phyloP scores from a whole-genome alignment of 2,329 filamentous ascomycete genomes.

The Dissoconium aciculare region DNA sequence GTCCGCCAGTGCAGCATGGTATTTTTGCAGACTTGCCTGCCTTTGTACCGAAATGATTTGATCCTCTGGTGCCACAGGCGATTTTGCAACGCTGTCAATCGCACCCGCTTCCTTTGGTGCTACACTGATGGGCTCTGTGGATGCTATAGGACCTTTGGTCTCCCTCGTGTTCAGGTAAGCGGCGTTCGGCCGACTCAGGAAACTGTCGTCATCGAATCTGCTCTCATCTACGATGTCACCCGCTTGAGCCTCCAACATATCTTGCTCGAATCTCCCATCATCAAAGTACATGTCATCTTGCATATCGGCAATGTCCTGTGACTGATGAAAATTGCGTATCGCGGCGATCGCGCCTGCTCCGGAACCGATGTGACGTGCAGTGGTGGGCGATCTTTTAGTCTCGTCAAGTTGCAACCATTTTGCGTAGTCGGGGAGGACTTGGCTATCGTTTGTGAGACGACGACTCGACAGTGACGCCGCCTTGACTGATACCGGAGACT shows the following conservation, averaged over 20 bases:
- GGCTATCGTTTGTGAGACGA: too few relatives aligned
- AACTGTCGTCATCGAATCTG: slow-evolving; percentile 23
- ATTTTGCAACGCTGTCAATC: slow-evolving; percentile 33
- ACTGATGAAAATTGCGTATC: too few relatives aligned
- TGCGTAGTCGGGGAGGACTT: too few relatives aligned
- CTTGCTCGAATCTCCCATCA: slow-evolving; percentile 22
- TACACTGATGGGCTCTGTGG: slow-evolving; percentile 13
- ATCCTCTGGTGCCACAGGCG: slow-evolving; percentile 31
- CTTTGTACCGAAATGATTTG: slow-evolving; percentile 26
- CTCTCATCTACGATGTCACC: slow-evolving; percentile 20
- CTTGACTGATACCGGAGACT: too few relatives aligned
- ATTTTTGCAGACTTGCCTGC: slow-evolving; percentile 49
- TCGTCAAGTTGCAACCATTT: too few relatives aligned
- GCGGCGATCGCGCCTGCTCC: too few relatives aligned
- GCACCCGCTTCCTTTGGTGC: slow-evolving; percentile 21
- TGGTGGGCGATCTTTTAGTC: too few relatives aligned
- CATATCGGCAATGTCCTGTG: slow-evolving; percentile 3
- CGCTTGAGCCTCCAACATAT: slow-evolving; percentile 12
- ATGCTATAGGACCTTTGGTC: background rate
- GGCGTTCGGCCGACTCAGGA: slow-evolving; percentile 11
- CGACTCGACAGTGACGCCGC: too few relatives aligned
- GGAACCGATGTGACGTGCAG: background rate
- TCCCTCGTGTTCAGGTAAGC: background rate
- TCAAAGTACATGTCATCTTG: slow-evolving; percentile 25
- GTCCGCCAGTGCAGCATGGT: slow-evolving; percentile 71